Evolutionary conservation across 2,329 filamentous ascomycete species (phyloP).

Genomic region (Botrytis porri): DNA sequence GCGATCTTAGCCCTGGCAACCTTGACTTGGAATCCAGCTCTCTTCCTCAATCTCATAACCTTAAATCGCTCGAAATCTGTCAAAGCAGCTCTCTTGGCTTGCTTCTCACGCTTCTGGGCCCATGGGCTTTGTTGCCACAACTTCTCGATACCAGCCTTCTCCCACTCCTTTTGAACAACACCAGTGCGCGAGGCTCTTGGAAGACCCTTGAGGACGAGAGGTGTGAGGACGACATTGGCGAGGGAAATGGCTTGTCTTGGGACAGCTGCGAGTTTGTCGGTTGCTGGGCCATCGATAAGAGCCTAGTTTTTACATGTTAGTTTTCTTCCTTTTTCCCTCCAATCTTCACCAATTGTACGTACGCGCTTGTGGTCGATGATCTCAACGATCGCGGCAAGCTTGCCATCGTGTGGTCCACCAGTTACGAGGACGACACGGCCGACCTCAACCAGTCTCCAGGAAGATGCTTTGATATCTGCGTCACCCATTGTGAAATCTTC

Average conservation of each 20-base stretch:
- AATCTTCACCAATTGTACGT: conserved; percentile 51
- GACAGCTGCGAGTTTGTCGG: conserved; percentile 73
- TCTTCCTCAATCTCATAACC: conserved; percentile 99
- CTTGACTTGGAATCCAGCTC: conserved; percentile 96
- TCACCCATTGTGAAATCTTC: conserved; percentile 71
- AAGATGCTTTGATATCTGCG: conserved; percentile 75
- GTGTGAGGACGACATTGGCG: conserved; percentile 81
- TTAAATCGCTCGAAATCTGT: conserved; percentile 99
- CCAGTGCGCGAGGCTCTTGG: conserved; percentile 81
- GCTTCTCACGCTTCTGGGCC: conserved; percentile 89
- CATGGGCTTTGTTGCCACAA: conserved; percentile 91
- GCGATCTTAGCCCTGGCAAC: conserved; percentile 91
- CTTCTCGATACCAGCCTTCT: conserved; percentile 83
- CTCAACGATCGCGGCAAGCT: conserved; percentile 92
- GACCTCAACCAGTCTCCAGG: conserved; percentile 93
- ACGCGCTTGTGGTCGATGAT: conserved; percentile 99
- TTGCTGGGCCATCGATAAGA: conserved; percentile 91
- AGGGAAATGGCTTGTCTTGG: conserved; percentile 85
- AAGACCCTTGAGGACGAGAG: conserved; percentile 81
- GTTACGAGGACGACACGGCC: conserved; percentile 95
- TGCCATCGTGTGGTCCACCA: conserved; percentile 74
- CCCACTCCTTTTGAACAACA: conserved; percentile 84
- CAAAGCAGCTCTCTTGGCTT: conserved; percentile 81
- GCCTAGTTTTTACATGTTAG: conserved; percentile 58
- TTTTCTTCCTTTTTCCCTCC: conserved; percentile 24